A percentile compares a stretch with the other conserved stretches of the same genome.
Conservation (phyloP, 495 filamentous ascomycete genomes). For the Pseudoneurospora amorphoporcata region DNA sequence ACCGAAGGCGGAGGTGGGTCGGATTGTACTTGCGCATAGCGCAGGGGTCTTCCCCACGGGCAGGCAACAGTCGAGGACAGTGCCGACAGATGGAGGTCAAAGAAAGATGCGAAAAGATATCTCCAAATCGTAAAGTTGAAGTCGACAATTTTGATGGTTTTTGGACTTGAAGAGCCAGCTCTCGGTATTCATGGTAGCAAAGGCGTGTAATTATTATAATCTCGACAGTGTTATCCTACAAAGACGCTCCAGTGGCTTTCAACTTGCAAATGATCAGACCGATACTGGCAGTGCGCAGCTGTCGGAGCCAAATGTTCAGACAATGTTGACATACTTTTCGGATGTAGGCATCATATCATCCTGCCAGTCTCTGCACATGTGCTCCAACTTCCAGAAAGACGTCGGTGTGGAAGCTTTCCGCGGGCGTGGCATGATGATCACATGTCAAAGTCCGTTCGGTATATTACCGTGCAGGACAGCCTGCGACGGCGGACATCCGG, state of each 20-base stretch:
- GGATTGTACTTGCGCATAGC: not conserved
- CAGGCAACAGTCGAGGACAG: not conserved
- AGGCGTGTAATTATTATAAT: not conserved
- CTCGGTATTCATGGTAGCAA: not conserved
- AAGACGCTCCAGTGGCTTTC: not conserved
- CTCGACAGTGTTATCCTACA: not conserved
- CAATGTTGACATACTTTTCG: not conserved
- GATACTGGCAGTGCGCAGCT: not conserved
- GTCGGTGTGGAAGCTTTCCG: not conserved
- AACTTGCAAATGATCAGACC: not conserved
- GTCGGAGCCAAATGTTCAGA: not conserved
- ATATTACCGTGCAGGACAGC: not conserved
- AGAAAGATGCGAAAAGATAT: not conserved
- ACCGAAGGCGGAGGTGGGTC: not conserved
- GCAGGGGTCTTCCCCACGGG: not conserved
- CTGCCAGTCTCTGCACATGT: not conserved
- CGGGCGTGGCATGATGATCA: not conserved
- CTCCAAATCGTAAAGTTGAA: not conserved
- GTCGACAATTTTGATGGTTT: not conserved
- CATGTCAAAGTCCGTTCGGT: not conserved
- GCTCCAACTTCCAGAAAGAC: not conserved
- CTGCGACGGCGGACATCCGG: not conserved
- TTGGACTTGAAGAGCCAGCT: not conserved
- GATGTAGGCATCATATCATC: not conserved
- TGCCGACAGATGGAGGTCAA: not conserved